These are phyloP conservation scores for Pythium insidiosum DNA, from an alignment of 352 stramenopile species.

Conservation along the genomic window DNA sequence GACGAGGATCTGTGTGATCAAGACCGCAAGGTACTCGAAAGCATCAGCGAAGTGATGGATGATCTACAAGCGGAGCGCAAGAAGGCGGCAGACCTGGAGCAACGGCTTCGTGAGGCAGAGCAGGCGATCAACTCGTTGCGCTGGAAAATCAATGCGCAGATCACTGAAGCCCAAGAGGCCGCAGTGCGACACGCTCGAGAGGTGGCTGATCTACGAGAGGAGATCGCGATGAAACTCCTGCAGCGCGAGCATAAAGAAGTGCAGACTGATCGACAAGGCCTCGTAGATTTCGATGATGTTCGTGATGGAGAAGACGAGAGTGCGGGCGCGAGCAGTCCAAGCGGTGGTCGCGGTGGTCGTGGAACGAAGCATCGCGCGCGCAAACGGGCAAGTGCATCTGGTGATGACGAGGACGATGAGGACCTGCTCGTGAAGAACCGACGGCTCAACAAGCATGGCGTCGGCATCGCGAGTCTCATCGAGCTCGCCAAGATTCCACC, in stretches of 20 bases:
- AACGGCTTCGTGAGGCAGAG: constrained; percentile 36
- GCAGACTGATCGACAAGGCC: constrained; percentile 23
- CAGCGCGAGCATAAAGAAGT: constrained; percentile 31
- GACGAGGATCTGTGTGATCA: constrained; percentile 54
- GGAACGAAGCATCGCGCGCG: no score
- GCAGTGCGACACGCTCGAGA: constrained; percentile 22
- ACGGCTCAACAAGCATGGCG: constrained; percentile 51
- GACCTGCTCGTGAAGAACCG: constrained; percentile 50
- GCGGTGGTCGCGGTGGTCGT: constrained; percentile 15
- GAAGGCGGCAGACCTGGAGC: constrained; percentile 20
- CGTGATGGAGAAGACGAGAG: constrained; percentile 16
- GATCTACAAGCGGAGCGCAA: constrained; percentile 30
- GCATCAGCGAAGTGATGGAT: constrained; percentile 38
- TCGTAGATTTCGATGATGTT: constrained; percentile 10
- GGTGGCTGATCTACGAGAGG: constrained; percentile 26
- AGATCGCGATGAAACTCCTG: constrained; percentile 18
- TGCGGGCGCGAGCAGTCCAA: constrained; percentile 4
- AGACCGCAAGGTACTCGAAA: constrained; percentile 54
- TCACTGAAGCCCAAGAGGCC: constrained; percentile 31
- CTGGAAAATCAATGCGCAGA: constrained; percentile 44
- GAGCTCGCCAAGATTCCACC: constrained; percentile 62
- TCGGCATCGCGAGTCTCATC: constrained; percentile 71
- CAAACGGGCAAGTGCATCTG: no score
- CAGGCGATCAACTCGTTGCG: constrained; percentile 33
- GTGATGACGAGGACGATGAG: constrained; percentile 28